These are phyloP conservation scores for Euptelea pleiosperma DNA, from an alignment of 164 flowering plant genomes.

Conservation along the genomic window DNA sequence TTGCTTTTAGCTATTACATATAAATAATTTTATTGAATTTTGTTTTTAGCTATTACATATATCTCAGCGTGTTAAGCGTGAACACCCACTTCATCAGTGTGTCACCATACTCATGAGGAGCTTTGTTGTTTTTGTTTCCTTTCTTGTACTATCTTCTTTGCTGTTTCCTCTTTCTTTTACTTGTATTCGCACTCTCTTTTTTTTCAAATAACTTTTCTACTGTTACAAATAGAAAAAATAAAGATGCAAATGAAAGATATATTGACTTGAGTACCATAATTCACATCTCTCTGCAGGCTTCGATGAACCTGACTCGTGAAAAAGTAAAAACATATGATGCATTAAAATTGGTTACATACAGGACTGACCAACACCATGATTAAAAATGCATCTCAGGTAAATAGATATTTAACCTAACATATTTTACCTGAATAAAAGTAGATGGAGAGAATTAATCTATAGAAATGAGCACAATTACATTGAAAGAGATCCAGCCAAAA, in stretches of 20 bases:
- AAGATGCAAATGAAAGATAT: background rate
- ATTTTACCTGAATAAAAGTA: background rate
- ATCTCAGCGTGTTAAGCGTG: too few species aligned
- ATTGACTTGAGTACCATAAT: background rate
- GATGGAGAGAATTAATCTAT: background rate
- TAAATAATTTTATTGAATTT: too few species aligned
- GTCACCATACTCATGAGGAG: background rate
- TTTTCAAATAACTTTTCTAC: background rate
- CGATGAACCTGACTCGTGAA: constrained; percentile 2
- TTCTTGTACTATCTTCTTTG: background rate
- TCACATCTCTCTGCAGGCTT: background rate
- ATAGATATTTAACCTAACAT: too few species aligned
- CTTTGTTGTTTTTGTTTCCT: background rate
- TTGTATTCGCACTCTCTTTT: background rate
- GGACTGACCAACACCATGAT: too few species aligned
- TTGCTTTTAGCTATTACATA: too few species aligned
- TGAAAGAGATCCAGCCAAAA: background rate
- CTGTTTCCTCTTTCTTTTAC: background rate
- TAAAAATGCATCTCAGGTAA: too few species aligned
- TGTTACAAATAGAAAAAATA: background rate
- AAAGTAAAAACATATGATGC: too few species aligned
- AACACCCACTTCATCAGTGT: too few species aligned
- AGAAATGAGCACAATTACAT: background rate
- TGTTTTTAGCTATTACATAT: too few species aligned
- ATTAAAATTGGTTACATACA: too few species aligned